Percentiles rank a stretch among this genome's conserved stretches.
Evolutionary conservation across 1,284 basidiomycete genomes (phyloP).

Genomic region (Irpex sp.): DNA sequence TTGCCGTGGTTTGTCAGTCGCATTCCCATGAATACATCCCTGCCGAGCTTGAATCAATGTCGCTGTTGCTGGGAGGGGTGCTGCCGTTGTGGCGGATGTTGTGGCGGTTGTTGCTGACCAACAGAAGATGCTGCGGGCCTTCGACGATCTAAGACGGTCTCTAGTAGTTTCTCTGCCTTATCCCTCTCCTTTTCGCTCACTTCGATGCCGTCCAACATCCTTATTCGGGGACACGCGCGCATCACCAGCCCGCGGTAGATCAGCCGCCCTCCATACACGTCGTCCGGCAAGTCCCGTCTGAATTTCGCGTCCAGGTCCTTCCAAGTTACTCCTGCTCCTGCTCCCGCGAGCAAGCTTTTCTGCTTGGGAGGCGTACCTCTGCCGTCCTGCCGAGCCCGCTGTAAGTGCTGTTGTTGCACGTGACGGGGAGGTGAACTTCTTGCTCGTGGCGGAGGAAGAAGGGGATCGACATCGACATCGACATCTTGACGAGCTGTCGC

Average conservation of each 20-base stretch:
- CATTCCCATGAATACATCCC: background rate
- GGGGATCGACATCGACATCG: background rate
- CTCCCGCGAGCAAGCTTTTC: background rate
- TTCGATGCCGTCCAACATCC: constrained; percentile 78
- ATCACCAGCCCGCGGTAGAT: constrained; percentile 87
- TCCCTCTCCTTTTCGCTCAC: constrained; percentile 77
- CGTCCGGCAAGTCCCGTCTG: constrained; percentile 85
- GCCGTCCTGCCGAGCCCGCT: background rate
- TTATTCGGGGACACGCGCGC: constrained; percentile 63
- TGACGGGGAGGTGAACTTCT: background rate
- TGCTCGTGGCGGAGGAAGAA: background rate
- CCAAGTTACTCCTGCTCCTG: constrained; percentile 43
- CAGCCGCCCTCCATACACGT: constrained; percentile 78
- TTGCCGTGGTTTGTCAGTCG: too few species aligned
- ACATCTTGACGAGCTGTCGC: background rate
- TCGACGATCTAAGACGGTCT: constrained; percentile 47
- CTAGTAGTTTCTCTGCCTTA: constrained; percentile 73
- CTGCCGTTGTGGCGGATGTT: background rate
- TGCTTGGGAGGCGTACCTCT: background rate
- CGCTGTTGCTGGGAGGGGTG: background rate
- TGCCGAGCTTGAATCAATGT: too few species aligned
- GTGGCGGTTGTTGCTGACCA: background rate
- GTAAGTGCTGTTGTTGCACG: background rate
- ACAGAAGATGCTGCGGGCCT: constrained; percentile 19
- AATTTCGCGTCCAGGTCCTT: constrained; percentile 80